phyloP scores from a whole-genome alignment of 2,329 filamentous ascomycete genomes.

The Juglanconis sp. region DNA sequence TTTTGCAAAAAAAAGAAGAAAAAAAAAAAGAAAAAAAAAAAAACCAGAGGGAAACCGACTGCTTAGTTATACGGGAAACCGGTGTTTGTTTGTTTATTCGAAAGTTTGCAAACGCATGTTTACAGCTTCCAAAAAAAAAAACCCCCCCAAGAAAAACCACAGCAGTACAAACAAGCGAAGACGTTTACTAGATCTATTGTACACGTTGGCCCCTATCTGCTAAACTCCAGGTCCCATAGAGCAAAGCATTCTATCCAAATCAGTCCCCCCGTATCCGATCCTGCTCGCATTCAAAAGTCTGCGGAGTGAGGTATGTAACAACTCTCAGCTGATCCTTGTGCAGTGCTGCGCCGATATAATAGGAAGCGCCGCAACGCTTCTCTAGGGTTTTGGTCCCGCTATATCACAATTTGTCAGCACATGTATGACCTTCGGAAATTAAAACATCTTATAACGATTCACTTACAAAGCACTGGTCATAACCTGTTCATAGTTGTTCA shows the following conservation, averaged over 20 bases:
- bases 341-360: constrained; percentile 8
- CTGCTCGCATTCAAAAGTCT: constrained; percentile 9
- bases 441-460: not conserved
- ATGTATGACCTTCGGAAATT: no score
- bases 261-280: not conserved
- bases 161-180: no score
- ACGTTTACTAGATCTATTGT: no score
- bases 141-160: no score
- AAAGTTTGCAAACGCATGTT: no score
- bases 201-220: no score
- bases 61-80: no score
- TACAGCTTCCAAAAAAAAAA: no score
- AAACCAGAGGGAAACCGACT: no score
- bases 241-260: not conserved
- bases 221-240: not conserved
- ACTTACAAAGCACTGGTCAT: constrained; percentile 21
- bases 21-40: no score
- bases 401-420: not conserved
- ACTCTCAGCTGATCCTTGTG: constrained; percentile 9
- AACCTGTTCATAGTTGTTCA: constrained; percentile 23
- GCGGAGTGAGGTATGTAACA: constrained; percentile 7
- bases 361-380: constrained; percentile 4
- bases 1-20: no score
- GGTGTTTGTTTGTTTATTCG: no score
- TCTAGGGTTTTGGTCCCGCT: constrained; percentile 8